Base-by-base conservation (phyloP, 306 rosid species). In the Parietaria judaica region DNA sequence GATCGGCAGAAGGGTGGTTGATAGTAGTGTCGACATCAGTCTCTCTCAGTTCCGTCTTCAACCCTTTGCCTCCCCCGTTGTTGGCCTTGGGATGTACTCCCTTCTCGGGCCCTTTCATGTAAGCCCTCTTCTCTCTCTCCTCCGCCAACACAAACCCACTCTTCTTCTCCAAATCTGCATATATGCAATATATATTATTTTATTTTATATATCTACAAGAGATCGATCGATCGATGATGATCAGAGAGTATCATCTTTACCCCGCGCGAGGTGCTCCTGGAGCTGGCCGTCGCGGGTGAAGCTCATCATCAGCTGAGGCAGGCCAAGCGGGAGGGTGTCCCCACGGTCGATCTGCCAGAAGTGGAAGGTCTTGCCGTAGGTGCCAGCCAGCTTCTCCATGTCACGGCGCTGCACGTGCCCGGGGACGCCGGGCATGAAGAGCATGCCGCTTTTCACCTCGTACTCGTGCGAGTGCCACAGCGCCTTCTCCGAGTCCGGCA, bases 401-500 rank as follows among this genome's bases (percentile, higher is more conserved):
- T 87, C 95, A 17, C 53, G 52, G 34, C 78, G 79, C 66, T 90
- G 60, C 0, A 90, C 37, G 3, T 72, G 70, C 3, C 68, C 76
- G 0, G 95, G 89, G 0, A 87, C 51, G 0, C 74, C 72, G 0
- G 95, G 95, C 82, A 83, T 71, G 87, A 79, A 57, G 54, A 85
- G 56, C 8, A 73, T 15, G 1, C 89, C 95, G 17, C 97, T 80
- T 79, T 85, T 87, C 3, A 90, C 91, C 82, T 90, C 97, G 51
- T 81, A 90, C 76, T 78, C 69, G 65, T 87, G 96, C 3, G 96
- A 83, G 47, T 90, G 97, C 97, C 96, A 90, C 2, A 90, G 77
- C 0, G 1, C 70, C 72, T 84, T 90, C 80, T 90, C 95, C 5
- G 79, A 76, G n/a, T 90, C 95, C 1, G 96, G 95, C 1, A 90